Evolutionary conservation across 208 protist species (phyloP), one percentile per base, ranked within the genome.

Genomic region (Wallacemonas sp.): DNA sequence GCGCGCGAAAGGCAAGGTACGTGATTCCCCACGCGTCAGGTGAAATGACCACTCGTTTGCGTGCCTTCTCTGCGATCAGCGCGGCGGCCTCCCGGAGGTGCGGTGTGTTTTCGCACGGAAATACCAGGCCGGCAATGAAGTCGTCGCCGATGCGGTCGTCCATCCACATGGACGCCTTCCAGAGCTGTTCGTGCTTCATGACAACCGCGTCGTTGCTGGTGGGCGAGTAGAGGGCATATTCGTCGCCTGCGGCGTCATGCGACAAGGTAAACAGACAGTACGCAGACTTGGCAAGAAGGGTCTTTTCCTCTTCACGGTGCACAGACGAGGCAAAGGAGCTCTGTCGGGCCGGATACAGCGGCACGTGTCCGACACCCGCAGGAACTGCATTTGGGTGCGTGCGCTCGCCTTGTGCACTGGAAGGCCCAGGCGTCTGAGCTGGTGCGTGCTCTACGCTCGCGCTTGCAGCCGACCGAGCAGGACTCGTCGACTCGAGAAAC

Each of bases 1-100:
- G 91, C 33, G 85, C 83, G 47, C 83, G 82, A 55, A 96, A 86
- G 43, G 86, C 76, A 17, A 92, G 62, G 72, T 83, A 96, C 4
- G 84, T 75, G 65, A 96, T 92, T 33, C 86, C 82, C 88, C 91
- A 96, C 23, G 81, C 66, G 60, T 96, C 91, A 17, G 88, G 87
- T 2, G 78, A 80, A 8, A 90, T 27, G 6, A 87, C 80, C n/a
- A 89, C 58, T 27, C 81, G 84, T 58, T 85, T 88, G 26, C 75
- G 74, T 27, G 78, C 73, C 66, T 96, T 96, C 36, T 80, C 74
- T 32, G 68, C 78, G 0, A 94, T 33, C 5, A 76, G 33, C 26
- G 58, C 36, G 5, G 77, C 65, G 4, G 78, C 80, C 8, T 79
- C 62, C 72, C 80, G 87, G 11, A 96, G 57, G 2, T 65, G 43